phyloP scores from a whole-genome alignment of 345 rosid species.

The Erucastrum elatum region DNA sequence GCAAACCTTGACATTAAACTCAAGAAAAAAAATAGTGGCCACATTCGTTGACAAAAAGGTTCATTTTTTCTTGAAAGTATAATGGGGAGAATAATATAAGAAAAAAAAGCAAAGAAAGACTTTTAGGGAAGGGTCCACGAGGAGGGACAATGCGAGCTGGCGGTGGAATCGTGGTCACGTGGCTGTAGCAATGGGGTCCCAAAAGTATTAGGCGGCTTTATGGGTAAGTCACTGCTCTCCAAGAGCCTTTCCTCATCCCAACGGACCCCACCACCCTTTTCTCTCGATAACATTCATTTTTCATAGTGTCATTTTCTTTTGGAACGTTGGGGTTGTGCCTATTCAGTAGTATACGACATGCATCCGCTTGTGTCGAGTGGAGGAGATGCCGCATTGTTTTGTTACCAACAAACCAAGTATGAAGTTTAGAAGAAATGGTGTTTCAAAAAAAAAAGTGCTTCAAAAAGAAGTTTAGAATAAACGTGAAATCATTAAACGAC shows the following conservation, averaged over 20 bases:
- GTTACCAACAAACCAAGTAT: too few relatives aligned
- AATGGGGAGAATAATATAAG: not conserved
- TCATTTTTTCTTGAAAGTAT: not conserved
- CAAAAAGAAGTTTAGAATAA: too few relatives aligned
- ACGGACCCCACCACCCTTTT: not conserved
- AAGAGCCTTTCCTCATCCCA: not conserved
- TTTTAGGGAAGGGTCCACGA: conserved; percentile 28
- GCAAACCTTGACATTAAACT: conserved; percentile 4
- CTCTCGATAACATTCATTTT: not conserved
- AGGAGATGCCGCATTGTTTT: not conserved
- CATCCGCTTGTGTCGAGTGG: not conserved
- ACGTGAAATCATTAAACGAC: too few relatives aligned
- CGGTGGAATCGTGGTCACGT: conserved; percentile 38
- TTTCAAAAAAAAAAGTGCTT: too few relatives aligned
- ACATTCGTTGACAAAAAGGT: conserved; percentile 5
- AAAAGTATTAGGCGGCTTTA: conserved; percentile 5
- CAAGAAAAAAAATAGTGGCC: not conserved
- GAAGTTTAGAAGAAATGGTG: too few relatives aligned
- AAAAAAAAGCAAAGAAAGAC: conserved; percentile 15
- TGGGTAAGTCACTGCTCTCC: conserved; percentile 4
- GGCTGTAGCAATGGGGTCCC: conserved; percentile 27
- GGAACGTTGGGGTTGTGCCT: not conserved
- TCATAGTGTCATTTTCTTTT: not conserved
- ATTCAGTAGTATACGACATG: not conserved
- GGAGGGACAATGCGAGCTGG: conserved; percentile 37